Evolutionary conservation across 1,139 yeast genomes (phyloP).

Genomic region (Meyerozyma smithsonii): DNA sequence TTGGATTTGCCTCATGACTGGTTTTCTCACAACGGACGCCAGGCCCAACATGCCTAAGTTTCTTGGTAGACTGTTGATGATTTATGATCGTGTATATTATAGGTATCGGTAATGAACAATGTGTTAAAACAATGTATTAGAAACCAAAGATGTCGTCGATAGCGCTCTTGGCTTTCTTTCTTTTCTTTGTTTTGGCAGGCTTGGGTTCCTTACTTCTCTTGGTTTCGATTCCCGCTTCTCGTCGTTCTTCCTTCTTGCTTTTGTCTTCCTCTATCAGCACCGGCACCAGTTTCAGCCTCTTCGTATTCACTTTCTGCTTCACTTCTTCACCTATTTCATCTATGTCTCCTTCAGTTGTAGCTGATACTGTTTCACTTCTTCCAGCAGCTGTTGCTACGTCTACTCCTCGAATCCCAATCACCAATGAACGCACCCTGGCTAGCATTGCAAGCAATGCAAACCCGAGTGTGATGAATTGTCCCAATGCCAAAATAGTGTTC

Average conservation of each 20-base stretch:
- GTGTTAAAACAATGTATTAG: not conserved
- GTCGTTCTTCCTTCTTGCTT: slow-evolving; percentile 1
- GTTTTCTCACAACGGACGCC: not conserved
- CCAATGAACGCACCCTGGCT: slow-evolving; percentile 39
- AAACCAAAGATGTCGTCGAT: slow-evolving; percentile 17
- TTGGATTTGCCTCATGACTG: slow-evolving; percentile 16
- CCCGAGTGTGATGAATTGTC: slow-evolving; percentile 75
- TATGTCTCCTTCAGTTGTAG: slow-evolving; percentile 3
- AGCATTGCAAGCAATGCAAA: slow-evolving; percentile 59
- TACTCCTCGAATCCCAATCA: slow-evolving; percentile 22
- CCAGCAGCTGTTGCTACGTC: slow-evolving; percentile 2
- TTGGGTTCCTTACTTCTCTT: not conserved
- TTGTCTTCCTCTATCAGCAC: not conserved
- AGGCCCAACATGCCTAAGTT: not conserved
- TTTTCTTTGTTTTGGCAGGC: slow-evolving; percentile 5
- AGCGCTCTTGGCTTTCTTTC: slow-evolving; percentile 6
- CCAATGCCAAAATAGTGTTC: slow-evolving; percentile 65
- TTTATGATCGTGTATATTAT: not conserved
- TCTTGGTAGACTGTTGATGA: not conserved
- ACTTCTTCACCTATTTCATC: slow-evolving; percentile 27
- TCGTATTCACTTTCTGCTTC: slow-evolving; percentile 8
- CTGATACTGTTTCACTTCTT: not conserved
- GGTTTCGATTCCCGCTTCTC: slow-evolving; percentile 1
- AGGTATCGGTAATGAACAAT: not conserved
- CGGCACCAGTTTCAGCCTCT: not conserved